These are phyloP conservation scores for Trichosporon sp. DNA, from an alignment of 1,284 basidiomycete species.

Conservation along the genomic window DNA sequence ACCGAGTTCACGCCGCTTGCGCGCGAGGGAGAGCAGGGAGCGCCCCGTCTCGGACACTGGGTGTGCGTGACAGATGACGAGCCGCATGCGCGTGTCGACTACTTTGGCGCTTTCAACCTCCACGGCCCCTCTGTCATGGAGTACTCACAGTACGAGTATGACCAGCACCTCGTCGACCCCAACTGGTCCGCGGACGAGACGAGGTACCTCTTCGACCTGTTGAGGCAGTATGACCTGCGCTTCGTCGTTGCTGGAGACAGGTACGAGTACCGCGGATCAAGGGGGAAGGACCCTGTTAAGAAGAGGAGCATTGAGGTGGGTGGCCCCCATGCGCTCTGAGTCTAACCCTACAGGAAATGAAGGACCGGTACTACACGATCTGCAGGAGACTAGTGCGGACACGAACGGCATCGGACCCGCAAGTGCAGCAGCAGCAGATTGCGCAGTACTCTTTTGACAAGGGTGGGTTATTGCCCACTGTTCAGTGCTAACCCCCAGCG, in stretches of 20 bases:
- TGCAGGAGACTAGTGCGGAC: constrained; percentile 85
- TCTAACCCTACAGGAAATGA: constrained; percentile 71
- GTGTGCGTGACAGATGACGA: constrained; percentile 45
- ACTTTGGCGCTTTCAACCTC: constrained; percentile 51
- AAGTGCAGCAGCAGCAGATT: constrained; percentile 68
- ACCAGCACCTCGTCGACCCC: constrained; percentile 71
- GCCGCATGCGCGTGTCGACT: constrained; percentile 41
- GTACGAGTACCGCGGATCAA: constrained; percentile 65
- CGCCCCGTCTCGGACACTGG: constrained; percentile 48
- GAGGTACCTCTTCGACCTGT: constrained; percentile 83
- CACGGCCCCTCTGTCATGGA: constrained; percentile 65
- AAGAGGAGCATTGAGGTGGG: constrained; percentile 70
- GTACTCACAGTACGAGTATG: constrained; percentile 92
- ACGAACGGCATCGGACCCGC: constrained; percentile 75
- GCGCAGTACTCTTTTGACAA: constrained; percentile 79
- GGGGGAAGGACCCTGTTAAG: constrained; percentile 43
- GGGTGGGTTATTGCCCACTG: constrained; percentile 59
- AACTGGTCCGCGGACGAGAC: constrained; percentile 96
- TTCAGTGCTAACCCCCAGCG: constrained; percentile 59
- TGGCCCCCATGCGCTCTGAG: neutral
- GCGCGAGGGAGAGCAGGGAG: constrained; percentile 27
- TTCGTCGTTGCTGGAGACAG: constrained; percentile 91
- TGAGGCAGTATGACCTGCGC: constrained; percentile 80
- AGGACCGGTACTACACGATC: constrained; percentile 91
- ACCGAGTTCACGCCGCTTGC: constrained; percentile 63